Conservation (phyloP, 345 rosid genomes). For the Euphorbia peplus region DNA sequence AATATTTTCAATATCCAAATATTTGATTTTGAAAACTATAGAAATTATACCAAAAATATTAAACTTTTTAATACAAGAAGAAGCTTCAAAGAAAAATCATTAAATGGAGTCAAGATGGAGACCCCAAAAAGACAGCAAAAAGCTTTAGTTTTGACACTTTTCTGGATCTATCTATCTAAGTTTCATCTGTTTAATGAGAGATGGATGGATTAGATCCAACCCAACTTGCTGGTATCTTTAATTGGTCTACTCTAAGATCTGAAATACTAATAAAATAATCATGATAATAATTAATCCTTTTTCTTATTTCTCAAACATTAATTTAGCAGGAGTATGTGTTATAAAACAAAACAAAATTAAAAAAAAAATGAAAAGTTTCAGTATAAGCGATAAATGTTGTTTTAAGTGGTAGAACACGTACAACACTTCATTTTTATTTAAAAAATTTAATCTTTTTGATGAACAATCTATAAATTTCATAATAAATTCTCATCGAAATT, state of each 20-base stretch:
- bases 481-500: too few species aligned
- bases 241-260: background rate
- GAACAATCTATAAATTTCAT: too few species aligned
- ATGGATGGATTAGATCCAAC: constrained; percentile 21
- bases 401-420: too few species aligned
- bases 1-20: constrained; percentile 3
- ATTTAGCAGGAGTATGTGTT: too few species aligned
- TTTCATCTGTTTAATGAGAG: background rate
- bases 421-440: too few species aligned
- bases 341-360: too few species aligned
- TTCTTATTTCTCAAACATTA: background rate
- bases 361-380: background rate
- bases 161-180: too few species aligned
- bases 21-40: constrained; percentile 22
- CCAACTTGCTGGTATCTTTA: background rate
- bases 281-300: background rate
- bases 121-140: constrained; percentile 7
- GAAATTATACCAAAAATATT: constrained; percentile 17
- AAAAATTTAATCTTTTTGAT: too few species aligned
- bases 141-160: background rate
- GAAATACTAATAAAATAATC: constrained; percentile 4
- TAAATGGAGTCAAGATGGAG: background rate
- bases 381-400: too few species aligned
- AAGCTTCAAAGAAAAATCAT: constrained; percentile 35
- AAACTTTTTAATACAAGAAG: constrained; percentile 15